Conservation (phyloP, 768 basidiomycete genomes). For the Polyporus arcularius region DNA sequence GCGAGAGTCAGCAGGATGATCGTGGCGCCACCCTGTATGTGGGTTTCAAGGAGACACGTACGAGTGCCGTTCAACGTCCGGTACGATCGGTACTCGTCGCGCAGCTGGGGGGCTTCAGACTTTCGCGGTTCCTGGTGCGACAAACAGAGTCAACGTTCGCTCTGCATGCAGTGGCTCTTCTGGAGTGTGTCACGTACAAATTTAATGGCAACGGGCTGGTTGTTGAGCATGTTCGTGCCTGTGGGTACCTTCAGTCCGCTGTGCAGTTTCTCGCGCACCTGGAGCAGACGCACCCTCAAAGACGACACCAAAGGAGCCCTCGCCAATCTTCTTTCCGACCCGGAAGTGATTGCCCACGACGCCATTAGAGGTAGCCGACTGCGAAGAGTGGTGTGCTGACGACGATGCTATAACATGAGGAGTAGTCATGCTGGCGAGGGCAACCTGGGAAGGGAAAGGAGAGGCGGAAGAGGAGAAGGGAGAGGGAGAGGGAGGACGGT, state of each 20-base stretch:
- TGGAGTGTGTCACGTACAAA: slow-evolving; percentile 61
- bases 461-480: slow-evolving; percentile 13
- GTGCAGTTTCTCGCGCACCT: background rate
- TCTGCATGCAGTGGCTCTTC: background rate
- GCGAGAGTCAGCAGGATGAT: background rate
- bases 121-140: slow-evolving; percentile 81
- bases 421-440: slow-evolving; percentile 58
- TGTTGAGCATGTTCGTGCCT: slow-evolving; percentile 87
- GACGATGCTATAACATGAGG: slow-evolving; percentile 85
- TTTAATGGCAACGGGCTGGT: slow-evolving; percentile 93
- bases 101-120: slow-evolving; percentile 95
- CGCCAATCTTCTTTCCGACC: slow-evolving; percentile 98
- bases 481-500: slow-evolving; percentile 9
- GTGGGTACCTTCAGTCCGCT: slow-evolving; percentile 5
- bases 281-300: slow-evolving; percentile 73
- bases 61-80: slow-evolving; percentile 90
- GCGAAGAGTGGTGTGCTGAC: slow-evolving; percentile 60
- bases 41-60: slow-evolving; percentile 42
- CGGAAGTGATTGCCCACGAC: slow-evolving; percentile 81
- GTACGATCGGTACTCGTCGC: slow-evolving; percentile 97
- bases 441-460: slow-evolving; percentile 17
- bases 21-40: slow-evolving; percentile 1
- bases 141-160: background rate
- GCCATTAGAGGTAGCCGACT: slow-evolving; percentile 64
- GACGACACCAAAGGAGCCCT: slow-evolving; percentile 98